Conservation (phyloP, 75 land plant genomes). For the Sequoia sempervirens region DNA sequence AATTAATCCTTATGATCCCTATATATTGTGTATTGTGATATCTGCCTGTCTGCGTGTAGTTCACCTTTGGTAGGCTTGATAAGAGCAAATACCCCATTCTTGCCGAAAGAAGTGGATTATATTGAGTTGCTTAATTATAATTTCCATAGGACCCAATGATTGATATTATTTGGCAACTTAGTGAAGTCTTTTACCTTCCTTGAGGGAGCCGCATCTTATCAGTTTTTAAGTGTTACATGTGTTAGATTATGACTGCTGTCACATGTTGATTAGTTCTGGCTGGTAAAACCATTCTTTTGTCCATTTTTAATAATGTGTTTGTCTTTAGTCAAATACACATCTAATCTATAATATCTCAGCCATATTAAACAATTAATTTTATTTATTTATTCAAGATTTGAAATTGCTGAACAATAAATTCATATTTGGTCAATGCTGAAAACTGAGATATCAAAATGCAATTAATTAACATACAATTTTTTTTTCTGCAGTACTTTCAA, state of each 20-base stretch:
- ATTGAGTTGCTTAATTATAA: neutral
- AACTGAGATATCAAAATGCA: neutral
- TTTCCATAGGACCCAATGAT: neutral
- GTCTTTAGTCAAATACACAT: neutral
- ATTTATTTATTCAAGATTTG: neutral
- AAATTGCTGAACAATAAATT: neutral
- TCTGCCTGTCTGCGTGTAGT: neutral
- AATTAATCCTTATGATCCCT: too few species aligned
- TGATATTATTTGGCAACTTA: neutral
- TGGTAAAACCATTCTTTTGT: neutral
- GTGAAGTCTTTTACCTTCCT: neutral
- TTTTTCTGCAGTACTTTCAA: conserved; percentile 58
- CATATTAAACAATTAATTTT: neutral
- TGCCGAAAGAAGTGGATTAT: neutral
- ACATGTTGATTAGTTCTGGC: neutral
- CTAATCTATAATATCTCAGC: neutral
- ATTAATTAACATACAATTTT: neutral
- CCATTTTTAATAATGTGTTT: neutral
- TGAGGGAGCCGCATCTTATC: neutral
- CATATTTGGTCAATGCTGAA: neutral
- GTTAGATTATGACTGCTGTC: neutral
- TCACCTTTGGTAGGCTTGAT: neutral
- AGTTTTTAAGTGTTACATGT: neutral
- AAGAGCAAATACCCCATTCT: neutral
- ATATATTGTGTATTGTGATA: too few species aligned